These are phyloP conservation scores for Vachellia pachyceras DNA, from an alignment of 306 rosid species.

Conservation along the genomic window DNA sequence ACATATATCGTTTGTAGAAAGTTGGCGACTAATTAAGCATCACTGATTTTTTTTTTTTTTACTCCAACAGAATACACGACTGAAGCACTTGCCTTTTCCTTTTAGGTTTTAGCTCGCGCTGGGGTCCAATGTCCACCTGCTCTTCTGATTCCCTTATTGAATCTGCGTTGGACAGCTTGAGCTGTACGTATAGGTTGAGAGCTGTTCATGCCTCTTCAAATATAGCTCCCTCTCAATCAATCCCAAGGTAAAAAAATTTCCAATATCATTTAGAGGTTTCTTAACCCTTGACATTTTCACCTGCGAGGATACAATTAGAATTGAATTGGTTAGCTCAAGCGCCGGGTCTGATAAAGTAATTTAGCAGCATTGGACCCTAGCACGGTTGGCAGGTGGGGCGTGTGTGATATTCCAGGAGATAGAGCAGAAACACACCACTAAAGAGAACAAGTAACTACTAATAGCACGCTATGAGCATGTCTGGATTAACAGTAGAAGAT, in stretches of 20 bases:
- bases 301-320: conserved; percentile 12
- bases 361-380: neutral
- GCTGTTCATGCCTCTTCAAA: conserved; percentile 35
- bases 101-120: neutral
- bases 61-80: conserved; percentile 4
- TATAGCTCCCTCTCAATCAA: neutral
- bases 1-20: conserved; percentile 9
- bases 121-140: neutral
- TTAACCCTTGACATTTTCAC: neutral
- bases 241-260: neutral
- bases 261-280: neutral
- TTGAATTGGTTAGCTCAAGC: neutral
- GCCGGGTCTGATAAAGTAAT: neutral
- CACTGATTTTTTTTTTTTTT: neutral
- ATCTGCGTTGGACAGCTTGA: neutral
- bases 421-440: neutral
- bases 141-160: conserved; percentile 16
- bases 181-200: conserved; percentile 8
- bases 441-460: neutral
- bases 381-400: neutral
- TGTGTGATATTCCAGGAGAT: neutral
- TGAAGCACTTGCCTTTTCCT: neutral
- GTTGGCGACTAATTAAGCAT: conserved; percentile 21
- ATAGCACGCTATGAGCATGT: too few species aligned
- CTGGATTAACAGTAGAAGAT: too few species aligned